phyloP scores from a whole-genome alignment of 2,329 filamentous ascomycete genomes.

The Gnomoniopsis smithogilvyi region DNA sequence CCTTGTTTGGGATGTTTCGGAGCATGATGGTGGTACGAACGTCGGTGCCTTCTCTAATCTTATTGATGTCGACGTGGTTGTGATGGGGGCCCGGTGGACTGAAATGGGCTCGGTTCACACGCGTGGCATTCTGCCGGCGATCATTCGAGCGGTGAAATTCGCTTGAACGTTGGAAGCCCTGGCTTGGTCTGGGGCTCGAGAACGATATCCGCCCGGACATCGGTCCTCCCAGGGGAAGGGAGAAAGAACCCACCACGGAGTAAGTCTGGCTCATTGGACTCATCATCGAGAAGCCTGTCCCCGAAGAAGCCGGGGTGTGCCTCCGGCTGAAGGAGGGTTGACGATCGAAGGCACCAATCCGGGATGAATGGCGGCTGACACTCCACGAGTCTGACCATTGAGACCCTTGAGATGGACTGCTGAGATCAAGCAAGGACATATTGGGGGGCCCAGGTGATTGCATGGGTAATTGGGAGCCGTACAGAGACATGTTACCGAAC shows the following conservation, averaged over 20 bases:
- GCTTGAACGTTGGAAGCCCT: constrained; percentile 34
- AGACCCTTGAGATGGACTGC: not conserved
- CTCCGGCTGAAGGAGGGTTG: not conserved
- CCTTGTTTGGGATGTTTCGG: constrained; percentile 90
- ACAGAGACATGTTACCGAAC: constrained; percentile 5
- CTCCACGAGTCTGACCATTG: constrained; percentile 10
- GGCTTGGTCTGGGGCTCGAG: constrained; percentile 35
- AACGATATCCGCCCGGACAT: constrained; percentile 31
- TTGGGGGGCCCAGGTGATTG: not conserved
- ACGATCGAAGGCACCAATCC: not conserved
- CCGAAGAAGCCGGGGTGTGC: not conserved
- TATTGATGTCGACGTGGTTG: constrained; percentile 59
- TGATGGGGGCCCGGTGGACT: constrained; percentile 47
- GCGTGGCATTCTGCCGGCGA: constrained; percentile 48
- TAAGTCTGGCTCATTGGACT: constrained; percentile 29
- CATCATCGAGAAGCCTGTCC: constrained; percentile 15
- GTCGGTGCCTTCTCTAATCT: constrained; percentile 64
- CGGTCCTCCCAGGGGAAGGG: constrained; percentile 19
- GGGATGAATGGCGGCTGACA: not conserved
- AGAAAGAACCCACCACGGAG: constrained; percentile 25
- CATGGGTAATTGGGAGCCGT: not conserved
- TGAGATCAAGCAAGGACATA: not conserved
- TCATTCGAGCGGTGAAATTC: constrained; percentile 33
- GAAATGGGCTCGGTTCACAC: constrained; percentile 41
- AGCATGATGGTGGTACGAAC: constrained; percentile 90